Base-by-base conservation (phyloP, 768 basidiomycete species). In the Lentinula raphanica region DNA sequence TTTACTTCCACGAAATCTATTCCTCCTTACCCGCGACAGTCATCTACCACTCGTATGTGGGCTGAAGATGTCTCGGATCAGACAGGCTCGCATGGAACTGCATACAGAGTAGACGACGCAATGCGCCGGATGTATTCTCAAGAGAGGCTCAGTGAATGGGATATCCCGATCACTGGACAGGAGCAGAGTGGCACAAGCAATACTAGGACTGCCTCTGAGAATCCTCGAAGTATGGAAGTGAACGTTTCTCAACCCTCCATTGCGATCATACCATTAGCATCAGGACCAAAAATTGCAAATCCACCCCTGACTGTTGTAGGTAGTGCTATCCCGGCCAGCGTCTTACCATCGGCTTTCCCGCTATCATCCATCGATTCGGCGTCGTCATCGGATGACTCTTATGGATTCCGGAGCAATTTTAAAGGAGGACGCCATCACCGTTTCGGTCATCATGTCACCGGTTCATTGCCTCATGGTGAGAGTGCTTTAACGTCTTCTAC, bases 11-110 rank as follows among this genome's bases (percentile, higher is more conserved):
- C 28, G 17, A 45, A 44, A n/a, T n/a, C n/a, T n/a, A n/a, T n/a
- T n/a, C n/a, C 32, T 36, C 21, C 36, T 11, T 58, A 59, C 9
- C 54, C 29, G 3, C 39, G 23, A 32, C 65, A 65, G 66, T 63
- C 65, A 28, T 50, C 64, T 25, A 64, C 70, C 28, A 82, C 79
- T 15, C 71, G 72, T 54, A 70, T 73, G 56, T 82, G 81, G 81
- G 80, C 74, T 13, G 76, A 81, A 62, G 71, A 71, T 51, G 71
- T 76, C 7, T 68, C 66, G 7, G 69, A 74, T 51, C 68, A 73
- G 59, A 71, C 70, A 2, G 62, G 64, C 56, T 45, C 50, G 15
- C 59, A 49, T 35, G 44, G 60, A n/a, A 59, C 42, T 31, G 48
- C 50, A 46, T 23, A 55, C 44, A 39, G 50, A 39, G 54, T 61